Conservation (phyloP, 768 basidiomycete genomes). For the Plicaturopsis crispa region DNA sequence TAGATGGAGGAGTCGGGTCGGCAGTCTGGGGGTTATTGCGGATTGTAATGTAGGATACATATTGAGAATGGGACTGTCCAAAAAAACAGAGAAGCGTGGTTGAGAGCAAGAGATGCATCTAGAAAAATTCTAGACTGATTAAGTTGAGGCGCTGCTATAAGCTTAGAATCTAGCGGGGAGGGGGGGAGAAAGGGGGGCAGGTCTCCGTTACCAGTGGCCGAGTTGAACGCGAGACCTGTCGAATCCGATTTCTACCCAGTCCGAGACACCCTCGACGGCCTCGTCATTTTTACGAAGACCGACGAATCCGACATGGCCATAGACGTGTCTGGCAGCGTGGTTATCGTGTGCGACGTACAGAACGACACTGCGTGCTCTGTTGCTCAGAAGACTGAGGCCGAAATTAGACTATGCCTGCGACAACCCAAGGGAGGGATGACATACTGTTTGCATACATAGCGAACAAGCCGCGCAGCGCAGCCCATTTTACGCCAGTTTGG, state of each 20-base stretch:
- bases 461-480: constrained; percentile 35
- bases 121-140: too few species aligned
- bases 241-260: constrained; percentile 52
- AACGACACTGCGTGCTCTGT: constrained; percentile 32
- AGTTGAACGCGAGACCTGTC: constrained; percentile 23
- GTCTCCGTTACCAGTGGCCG: constrained; percentile 48
- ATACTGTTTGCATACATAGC: constrained; percentile 28
- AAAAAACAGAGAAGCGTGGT: too few species aligned
- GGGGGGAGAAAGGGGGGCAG: too few species aligned
- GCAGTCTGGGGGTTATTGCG: too few species aligned
- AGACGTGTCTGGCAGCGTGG: constrained; percentile 32
- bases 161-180: too few species aligned
- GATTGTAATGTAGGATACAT: too few species aligned
- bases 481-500: constrained; percentile 29
- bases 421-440: constrained; percentile 15
- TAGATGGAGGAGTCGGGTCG: too few species aligned
- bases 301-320: constrained; percentile 41
- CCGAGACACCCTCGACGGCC: constrained; percentile 25
- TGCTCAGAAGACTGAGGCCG: constrained; percentile 25
- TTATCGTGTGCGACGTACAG: constrained; percentile 43
- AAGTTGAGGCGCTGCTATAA: too few species aligned
- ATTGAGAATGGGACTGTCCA: too few species aligned
- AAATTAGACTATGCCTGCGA: constrained; percentile 5
- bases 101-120: too few species aligned
- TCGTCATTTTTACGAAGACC: constrained; percentile 20